Percentiles rank a stretch among this genome's conserved stretches.
These are phyloP conservation scores for Bretschneidera sinensis DNA, from an alignment of 345 rosid species.

Conservation along the genomic window DNA sequence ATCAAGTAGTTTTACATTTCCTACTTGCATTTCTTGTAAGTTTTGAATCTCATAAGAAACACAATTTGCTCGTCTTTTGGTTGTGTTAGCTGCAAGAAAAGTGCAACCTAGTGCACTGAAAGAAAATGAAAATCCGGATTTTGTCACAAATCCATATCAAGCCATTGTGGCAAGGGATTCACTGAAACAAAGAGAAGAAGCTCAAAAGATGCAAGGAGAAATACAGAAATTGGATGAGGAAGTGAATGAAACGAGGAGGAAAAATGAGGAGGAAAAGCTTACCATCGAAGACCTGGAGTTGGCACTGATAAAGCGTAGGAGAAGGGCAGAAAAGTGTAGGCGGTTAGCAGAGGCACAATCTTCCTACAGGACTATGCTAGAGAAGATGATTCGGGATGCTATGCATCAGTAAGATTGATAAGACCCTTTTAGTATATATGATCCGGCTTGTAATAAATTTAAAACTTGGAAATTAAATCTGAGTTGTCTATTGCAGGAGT, in stretches of 20 bases:
- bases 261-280: conserved; percentile 59
- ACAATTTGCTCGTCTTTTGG: not conserved
- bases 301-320: conserved; percentile 64
- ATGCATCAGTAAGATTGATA: conserved; percentile 85
- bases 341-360: conserved; percentile 90
- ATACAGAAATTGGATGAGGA: conserved; percentile 63
- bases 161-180: conserved; percentile 91
- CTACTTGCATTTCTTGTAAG: not conserved
- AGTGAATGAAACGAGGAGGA: conserved; percentile 47
- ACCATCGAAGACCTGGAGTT: conserved; percentile 74
- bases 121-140: conserved; percentile 71
- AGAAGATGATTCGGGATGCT: conserved; percentile 97
- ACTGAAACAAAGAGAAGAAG: conserved; percentile 67
- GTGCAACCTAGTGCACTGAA: conserved; percentile 38
- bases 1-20: not conserved
- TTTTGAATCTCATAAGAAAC: not conserved
- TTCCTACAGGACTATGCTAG: conserved; percentile 69
- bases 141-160: conserved; percentile 60
- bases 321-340: conserved; percentile 94
- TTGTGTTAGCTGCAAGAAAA: conserved; percentile 42
- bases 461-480: not conserved
- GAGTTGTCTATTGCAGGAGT: conserved; percentile 50
- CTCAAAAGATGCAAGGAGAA: conserved; percentile 51
- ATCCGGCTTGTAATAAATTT: not conserved
- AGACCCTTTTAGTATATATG: too few relatives aligned